phyloP scores from a whole-genome alignment of 2,329 filamentous ascomycete genomes.

The Periconia digitata region DNA sequence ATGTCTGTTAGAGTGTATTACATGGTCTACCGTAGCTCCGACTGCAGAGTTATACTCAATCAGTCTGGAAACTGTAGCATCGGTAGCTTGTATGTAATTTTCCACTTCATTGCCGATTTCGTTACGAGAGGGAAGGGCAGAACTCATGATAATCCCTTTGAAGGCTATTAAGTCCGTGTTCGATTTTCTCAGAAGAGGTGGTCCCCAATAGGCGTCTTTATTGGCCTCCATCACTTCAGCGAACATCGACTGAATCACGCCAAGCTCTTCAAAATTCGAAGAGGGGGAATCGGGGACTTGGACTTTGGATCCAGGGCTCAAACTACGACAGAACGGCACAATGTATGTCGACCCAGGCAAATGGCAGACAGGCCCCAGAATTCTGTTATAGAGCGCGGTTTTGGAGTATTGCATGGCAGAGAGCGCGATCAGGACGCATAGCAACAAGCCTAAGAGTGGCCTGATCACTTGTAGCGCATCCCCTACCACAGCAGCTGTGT shows the following conservation, averaged over 20 bases:
- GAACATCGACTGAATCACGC: slow-evolving; percentile 73
- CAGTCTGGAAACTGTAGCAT: slow-evolving; percentile 65
- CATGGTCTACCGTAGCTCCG: slow-evolving; percentile 70
- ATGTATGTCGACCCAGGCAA: slow-evolving; percentile 66
- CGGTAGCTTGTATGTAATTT: slow-evolving; percentile 70
- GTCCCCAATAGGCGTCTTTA: slow-evolving; percentile 66
- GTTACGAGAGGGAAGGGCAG: slow-evolving; percentile 65
- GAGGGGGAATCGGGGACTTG: slow-evolving; percentile 46
- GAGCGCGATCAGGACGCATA: slow-evolving; percentile 58
- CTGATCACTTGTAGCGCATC: slow-evolving; percentile 62
- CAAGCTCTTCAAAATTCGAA: slow-evolving; percentile 67
- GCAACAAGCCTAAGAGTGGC: slow-evolving; percentile 59
- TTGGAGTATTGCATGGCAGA: slow-evolving; percentile 58
- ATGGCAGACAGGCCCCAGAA: slow-evolving; percentile 69
- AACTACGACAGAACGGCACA: slow-evolving; percentile 62
- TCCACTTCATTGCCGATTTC: slow-evolving; percentile 77
- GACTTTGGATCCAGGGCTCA: slow-evolving; percentile 10
- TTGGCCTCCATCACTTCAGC: slow-evolving; percentile 73
- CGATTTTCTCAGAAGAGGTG: slow-evolving; percentile 78
- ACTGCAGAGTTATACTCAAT: slow-evolving; percentile 77
- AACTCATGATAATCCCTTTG: slow-evolving; percentile 70
- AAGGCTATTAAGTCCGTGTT: slow-evolving; percentile 74
- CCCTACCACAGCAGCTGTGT: slow-evolving; percentile 58
- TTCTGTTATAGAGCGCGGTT: slow-evolving; percentile 63
- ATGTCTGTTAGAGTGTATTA: slow-evolving; percentile 75